Evolutionary conservation across 768 basidiomycete genomes (phyloP).

Genomic region (Tubosaeta sp.): DNA sequence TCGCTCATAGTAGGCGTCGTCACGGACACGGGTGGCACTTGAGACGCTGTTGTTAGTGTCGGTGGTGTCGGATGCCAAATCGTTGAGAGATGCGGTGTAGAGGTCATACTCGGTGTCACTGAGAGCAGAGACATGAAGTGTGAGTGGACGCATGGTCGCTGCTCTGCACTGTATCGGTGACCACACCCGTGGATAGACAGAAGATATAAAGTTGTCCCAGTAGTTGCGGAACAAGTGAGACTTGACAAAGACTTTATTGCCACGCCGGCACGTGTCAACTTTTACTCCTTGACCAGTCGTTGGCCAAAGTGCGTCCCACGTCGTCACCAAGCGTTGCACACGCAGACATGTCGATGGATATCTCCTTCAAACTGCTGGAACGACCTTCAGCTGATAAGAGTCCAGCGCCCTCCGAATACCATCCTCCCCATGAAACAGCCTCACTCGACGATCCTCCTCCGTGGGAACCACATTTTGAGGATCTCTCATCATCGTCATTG

Average conservation of each 20-base stretch:
- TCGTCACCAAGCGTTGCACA: background rate
- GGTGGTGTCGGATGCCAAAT: constrained; percentile 40
- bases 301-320: background rate
- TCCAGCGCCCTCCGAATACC: background rate
- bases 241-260: background rate
- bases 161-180: background rate
- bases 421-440: background rate
- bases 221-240: background rate
- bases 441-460: constrained; percentile 16
- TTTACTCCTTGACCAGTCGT: background rate
- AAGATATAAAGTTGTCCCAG: background rate
- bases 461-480: constrained; percentile 29
- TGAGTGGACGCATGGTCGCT: constrained; percentile 53
- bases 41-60: constrained; percentile 11
- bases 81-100: constrained; percentile 59
- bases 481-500: constrained; percentile 5
- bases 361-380: background rate
- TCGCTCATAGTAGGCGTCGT: constrained; percentile 52
- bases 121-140: constrained; percentile 71
- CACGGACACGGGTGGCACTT: constrained; percentile 11
- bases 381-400: background rate
- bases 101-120: constrained; percentile 66
- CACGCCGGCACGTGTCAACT: constrained; percentile 11
- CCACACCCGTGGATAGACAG: background rate
- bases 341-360: constrained; percentile 7